phyloP scores from a whole-genome alignment of 805 yeast species.

The Zygosaccharomyces rouxii region DNA sequence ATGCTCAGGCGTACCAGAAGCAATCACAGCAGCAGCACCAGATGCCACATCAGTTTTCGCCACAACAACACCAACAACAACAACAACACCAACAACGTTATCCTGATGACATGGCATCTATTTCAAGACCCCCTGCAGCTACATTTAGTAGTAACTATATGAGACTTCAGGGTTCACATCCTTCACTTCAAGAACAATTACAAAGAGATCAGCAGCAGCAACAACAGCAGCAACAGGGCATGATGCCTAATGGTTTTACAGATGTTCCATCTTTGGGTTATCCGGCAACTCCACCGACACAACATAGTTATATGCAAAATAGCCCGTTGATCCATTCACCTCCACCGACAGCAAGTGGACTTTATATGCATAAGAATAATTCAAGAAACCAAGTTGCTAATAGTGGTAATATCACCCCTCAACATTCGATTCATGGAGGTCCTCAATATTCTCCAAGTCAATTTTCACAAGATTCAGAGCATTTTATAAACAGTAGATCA shows the following conservation, averaged over 20 bases:
- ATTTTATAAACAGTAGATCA: constrained; percentile 20
- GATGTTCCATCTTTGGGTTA: constrained; percentile 31
- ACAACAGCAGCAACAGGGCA: constrained; percentile 4
- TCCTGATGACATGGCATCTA: constrained; percentile 12
- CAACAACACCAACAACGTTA: constrained; percentile 5
- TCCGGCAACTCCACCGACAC: constrained; percentile 32
- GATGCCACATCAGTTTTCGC: constrained; percentile 7
- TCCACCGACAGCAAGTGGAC: constrained; percentile 25
- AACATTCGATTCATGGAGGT: constrained; percentile 3
- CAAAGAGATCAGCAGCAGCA: constrained; percentile 15
- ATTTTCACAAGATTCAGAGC: constrained; percentile 28
- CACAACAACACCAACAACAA: constrained; percentile 3
- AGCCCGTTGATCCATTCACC: constrained; percentile 22
- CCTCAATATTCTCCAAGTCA: constrained; percentile 25
- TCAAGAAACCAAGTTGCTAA: constrained; percentile 25
- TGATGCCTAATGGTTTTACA: constrained; percentile 25
- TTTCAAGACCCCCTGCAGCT: constrained; percentile 35
- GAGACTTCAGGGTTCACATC: constrained; percentile 38
- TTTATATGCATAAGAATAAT: constrained; percentile 30
- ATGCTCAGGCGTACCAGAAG: constrained; percentile 1
- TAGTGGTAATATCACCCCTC: constrained; percentile 8
- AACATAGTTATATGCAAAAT: constrained; percentile 15
- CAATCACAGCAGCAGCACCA: constrained; percentile 8
- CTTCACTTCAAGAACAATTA: constrained; percentile 33
- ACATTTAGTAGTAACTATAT: constrained; percentile 37